phyloP scores from a whole-genome alignment of 2,329 filamentous ascomycete genomes.

The Cercospora beticola region DNA sequence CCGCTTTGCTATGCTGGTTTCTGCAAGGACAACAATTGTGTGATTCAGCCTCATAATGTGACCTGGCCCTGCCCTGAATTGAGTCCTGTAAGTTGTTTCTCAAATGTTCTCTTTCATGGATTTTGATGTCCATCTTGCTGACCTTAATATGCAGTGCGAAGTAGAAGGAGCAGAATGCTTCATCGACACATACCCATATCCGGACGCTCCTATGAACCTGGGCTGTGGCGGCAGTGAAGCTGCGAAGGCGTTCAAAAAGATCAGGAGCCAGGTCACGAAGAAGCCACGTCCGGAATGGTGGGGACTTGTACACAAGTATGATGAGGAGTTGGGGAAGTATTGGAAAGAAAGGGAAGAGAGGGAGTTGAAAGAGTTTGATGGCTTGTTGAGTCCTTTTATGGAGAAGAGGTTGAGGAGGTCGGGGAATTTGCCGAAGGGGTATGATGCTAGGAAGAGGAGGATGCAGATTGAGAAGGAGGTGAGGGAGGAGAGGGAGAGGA shows the following conservation, averaged over 20 bases:
- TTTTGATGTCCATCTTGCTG: background rate
- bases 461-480: background rate
- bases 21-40: background rate
- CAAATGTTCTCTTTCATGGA: background rate
- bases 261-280: background rate
- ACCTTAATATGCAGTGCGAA: background rate
- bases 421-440: background rate
- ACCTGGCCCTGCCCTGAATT: background rate
- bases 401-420: background rate
- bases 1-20: constrained; percentile 1
- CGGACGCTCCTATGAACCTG: background rate
- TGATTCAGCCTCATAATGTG: background rate
- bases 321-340: background rate
- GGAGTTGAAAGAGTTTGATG: background rate
- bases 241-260: background rate
- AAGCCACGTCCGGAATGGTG: background rate
- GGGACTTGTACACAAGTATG: background rate
- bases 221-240: background rate
- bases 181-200: background rate
- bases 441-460: background rate
- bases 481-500: background rate
- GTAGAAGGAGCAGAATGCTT: background rate
- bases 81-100: background rate
- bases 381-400: background rate
- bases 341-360: background rate